Evolutionary conservation across 2,329 filamentous ascomycete genomes (phyloP), one percentile per base, ranked within the genome.

Genomic region (Fusarium oligoseptatum): DNA sequence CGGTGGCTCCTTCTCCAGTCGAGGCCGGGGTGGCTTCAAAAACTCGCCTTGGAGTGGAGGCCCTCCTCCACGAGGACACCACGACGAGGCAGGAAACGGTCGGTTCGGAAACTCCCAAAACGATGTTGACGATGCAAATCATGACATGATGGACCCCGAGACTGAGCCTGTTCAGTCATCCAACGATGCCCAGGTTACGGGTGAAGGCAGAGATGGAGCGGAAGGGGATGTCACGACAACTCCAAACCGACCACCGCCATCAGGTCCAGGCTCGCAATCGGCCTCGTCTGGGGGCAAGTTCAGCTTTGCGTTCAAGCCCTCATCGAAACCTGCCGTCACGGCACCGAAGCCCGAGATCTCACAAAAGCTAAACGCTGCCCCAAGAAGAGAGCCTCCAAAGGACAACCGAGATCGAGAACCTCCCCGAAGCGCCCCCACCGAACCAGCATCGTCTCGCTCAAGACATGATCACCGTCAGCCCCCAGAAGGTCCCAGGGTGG

Each of bases 221-320:
- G 80, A 83, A 24, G 87, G 89, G 15, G 68, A 68, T 66, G 85
- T 87, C 64, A 89, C 90, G 83, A 87, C 88, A 34, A 88, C 88
- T 22, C 87, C 90, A 12, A 86, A 83, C 66, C 88, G 89, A 67
- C 85, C 89, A 43, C 83, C 88, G 3, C 86, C 88, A 22, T 85
- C 87, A 2, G 87, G 89, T 6, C 86, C 89, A n/a, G 86, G 88
- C n/a, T 81, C 84, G 14, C 85, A 87, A 37, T 82, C 84, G 5
- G 81, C 82, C 17, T 82, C 84, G 2, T 84, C 85, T 64, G 91
- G 91, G 41, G 90, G 91, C 52, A 97, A 96, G 83, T 97, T 98
- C 79, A 97, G 95, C 81, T 98, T 98, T 82, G 95, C 95, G 2
- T 95, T 98, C 83, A 98, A 98, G 81, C 89, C 92, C 11, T 89